Evolutionary conservation across 495 filamentous ascomycete genomes (phyloP).

Genomic region (Xylaria castorea): DNA sequence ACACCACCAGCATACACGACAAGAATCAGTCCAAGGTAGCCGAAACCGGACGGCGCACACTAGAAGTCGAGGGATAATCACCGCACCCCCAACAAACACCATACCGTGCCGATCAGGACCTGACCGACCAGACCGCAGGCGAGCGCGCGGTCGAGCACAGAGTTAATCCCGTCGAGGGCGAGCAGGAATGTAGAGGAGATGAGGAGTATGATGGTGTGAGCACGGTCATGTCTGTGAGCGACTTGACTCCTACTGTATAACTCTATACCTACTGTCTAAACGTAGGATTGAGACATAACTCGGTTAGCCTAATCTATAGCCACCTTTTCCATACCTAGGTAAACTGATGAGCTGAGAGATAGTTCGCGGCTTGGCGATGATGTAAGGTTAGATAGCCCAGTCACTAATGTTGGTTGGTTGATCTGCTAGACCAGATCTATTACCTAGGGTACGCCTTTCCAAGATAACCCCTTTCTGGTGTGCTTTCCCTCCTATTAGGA

Average conservation of each 20-base stretch:
- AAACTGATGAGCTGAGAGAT: not conserved
- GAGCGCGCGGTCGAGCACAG: slow-evolving; percentile 64
- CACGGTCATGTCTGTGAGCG: slow-evolving; percentile 9
- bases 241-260: not conserved
- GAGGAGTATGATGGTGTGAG: slow-evolving; percentile 53
- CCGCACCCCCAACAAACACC: slow-evolving; percentile 65
- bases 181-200: slow-evolving; percentile 69
- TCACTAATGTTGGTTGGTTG: no score
- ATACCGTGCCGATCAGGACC: slow-evolving; percentile 73
- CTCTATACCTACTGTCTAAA: not conserved
- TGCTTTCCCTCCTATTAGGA: no score
- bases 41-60: slow-evolving; percentile 67
- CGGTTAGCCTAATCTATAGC: not conserved
- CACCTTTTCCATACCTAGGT: not conserved
- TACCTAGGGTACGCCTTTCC: no score
- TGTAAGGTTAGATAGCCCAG: not conserved
- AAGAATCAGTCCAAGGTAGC: slow-evolving; percentile 77
- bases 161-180: slow-evolving; percentile 65
- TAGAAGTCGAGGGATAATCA: slow-evolving; percentile 59
- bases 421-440: no score
- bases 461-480: no score
- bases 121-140: slow-evolving; percentile 80
- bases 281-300: not conserved
- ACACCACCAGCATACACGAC: slow-evolving; percentile 80
- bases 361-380: slow-evolving; percentile 17